Evolutionary conservation across 495 filamentous ascomycete genomes (phyloP).

Genomic region (Penicillium herquei): DNA sequence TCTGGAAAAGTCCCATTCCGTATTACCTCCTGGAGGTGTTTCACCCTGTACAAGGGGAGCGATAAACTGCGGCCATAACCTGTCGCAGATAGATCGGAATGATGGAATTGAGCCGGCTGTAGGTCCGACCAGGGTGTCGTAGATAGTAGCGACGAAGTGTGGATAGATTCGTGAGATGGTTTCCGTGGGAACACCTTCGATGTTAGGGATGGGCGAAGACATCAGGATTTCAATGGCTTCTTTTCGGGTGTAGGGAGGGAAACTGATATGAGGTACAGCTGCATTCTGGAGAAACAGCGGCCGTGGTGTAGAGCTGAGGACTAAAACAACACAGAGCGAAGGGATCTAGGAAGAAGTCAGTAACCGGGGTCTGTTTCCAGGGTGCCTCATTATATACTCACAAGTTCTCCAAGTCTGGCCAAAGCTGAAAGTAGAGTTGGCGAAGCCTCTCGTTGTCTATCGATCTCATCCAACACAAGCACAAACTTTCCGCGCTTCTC

Average conservation of each 20-base stretch:
- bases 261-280: slow-evolving; percentile 76
- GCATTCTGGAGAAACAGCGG: slow-evolving; percentile 69
- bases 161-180: slow-evolving; percentile 35
- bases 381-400: slow-evolving; percentile 36
- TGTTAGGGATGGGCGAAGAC: slow-evolving; percentile 35
- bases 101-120: slow-evolving; percentile 44
- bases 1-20: slow-evolving; percentile 77
- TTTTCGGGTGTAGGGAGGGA: slow-evolving; percentile 78
- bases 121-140: slow-evolving; percentile 43
- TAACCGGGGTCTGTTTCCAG: background rate
- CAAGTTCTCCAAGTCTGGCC: slow-evolving; percentile 73
- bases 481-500: slow-evolving; percentile 59
- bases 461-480: slow-evolving; percentile 88
- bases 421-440: slow-evolving; percentile 81
- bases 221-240: slow-evolving; percentile 74
- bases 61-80: slow-evolving; percentile 79
- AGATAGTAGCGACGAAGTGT: slow-evolving; percentile 42
- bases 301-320: slow-evolving; percentile 66
- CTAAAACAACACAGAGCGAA: slow-evolving; percentile 71
- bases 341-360: slow-evolving; percentile 63
- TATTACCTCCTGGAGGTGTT: slow-evolving; percentile 30
- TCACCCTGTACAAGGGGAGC: slow-evolving; percentile 43
- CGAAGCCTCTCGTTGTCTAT: slow-evolving; percentile 77
- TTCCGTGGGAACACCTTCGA: slow-evolving; percentile 31
- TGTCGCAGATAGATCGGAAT: slow-evolving; percentile 47